Base-by-base conservation (phyloP, 306 rosid species). In the Arachis stenosperma region DNA sequence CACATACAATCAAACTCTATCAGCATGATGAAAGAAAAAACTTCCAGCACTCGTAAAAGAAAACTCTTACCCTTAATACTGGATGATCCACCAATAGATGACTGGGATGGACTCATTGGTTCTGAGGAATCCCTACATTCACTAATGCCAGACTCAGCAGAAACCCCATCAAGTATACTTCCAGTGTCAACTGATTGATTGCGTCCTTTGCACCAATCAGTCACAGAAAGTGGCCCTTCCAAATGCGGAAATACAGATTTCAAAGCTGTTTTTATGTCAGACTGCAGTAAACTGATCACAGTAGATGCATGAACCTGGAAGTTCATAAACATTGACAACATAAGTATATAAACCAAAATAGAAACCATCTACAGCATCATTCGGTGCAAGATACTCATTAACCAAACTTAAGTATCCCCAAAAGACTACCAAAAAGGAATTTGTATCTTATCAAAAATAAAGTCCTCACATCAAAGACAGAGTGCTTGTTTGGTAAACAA, bases 121-220 rank as follows among this genome's bases (percentile, higher is more conserved):
- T 94, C 98, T 27, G 90, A 90, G 57, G 94, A 87, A 82, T 92
- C 98, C 79, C 93, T 81, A 76, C 91, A 86, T 76, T 94, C 98
- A 80, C 83, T 88, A 61, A 89, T 83, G 78, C 91, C 77, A 41
- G 94, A 86, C 75, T 94, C 98, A 50, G 94, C 90, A 86, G 94
- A 91, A 74, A 85, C 86, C 75, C 92, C 95, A 70, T 91, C 97
- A 78, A 82, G 84, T 12, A 76, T 9, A 43, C 84, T 84, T 81
- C 92, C 90, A 43, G 81, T 55, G 69, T 89, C 98, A 78, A 84
- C 85, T 55, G 78, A 84, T 73, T 85, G 96, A 76, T 82, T 88
- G 79, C 92, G 92, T 54, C 98, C 98, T 85, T 83, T 89, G 91
- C 97, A 94, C 98, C 98, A 94, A 75, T 91, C 98, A 67, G 88